phyloP scores from a whole-genome alignment of 306 rosid species.

The Cucumis hystrix region DNA sequence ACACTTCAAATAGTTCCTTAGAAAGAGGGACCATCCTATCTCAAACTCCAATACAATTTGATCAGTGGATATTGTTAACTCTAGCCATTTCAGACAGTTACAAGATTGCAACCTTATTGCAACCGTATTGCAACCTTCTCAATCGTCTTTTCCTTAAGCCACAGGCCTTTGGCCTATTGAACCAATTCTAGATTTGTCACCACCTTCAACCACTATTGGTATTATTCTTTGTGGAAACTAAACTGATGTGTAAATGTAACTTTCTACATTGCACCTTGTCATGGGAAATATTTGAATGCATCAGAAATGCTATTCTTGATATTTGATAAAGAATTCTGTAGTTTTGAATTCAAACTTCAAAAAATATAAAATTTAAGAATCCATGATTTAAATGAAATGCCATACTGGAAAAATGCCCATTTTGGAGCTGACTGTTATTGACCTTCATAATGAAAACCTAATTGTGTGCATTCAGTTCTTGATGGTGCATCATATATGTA shows the following conservation, averaged over 20 bases:
- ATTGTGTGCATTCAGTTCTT: conserved; percentile 1
- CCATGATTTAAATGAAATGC: background rate
- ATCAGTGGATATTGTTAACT: background rate
- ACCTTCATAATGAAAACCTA: background rate
- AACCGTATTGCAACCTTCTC: background rate
- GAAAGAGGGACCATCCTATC: too few species aligned
- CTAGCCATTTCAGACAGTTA: background rate
- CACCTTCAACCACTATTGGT: too few species aligned
- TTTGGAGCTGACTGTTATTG: background rate
- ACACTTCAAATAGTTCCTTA: too few species aligned
- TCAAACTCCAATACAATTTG: background rate
- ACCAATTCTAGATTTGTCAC: background rate
- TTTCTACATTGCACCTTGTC: background rate
- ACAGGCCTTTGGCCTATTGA: background rate
- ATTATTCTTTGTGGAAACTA: too few species aligned
- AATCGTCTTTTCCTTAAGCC: background rate
- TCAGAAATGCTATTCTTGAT: background rate
- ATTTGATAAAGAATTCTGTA: background rate
- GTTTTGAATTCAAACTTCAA: background rate
- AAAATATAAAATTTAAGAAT: background rate
- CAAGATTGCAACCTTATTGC: background rate
- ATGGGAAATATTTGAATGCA: background rate
- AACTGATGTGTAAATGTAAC: too few species aligned
- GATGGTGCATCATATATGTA: background rate
- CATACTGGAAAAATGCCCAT: background rate